phyloP scores from a whole-genome alignment of 2,329 filamentous ascomycete genomes.

The Fusarium sp. region DNA sequence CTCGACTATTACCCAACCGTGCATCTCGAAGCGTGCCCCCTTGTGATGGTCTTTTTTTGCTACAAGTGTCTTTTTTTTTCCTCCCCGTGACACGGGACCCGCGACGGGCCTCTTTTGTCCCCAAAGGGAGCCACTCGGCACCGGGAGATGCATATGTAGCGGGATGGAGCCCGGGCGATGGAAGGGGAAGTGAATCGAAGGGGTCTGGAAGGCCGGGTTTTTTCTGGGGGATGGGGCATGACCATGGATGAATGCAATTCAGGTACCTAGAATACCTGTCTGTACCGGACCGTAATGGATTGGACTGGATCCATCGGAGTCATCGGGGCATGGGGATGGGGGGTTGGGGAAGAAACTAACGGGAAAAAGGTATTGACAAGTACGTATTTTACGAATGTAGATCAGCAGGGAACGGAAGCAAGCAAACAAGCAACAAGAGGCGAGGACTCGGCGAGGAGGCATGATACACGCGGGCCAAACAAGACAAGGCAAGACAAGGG shows the following conservation, averaged over 20 bases:
- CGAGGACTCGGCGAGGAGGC: not conserved
- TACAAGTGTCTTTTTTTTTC: conserved; percentile 21
- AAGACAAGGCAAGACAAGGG: not conserved
- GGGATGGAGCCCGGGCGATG: conserved; percentile 26
- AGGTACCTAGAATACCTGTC: not conserved
- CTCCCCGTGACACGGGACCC: conserved; percentile 34
- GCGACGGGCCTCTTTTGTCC: conserved; percentile 25
- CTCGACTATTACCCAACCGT: conserved; percentile 40
- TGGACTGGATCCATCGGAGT: conserved; percentile 14
- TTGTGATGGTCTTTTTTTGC: conserved; percentile 30
- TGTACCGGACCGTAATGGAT: not conserved
- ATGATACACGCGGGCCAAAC: not conserved
- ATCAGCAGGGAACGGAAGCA: conserved; percentile 9
- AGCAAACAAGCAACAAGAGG: not conserved
- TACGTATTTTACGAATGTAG: not conserved
- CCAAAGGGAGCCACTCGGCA: conserved; percentile 25
- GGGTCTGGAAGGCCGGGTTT: conserved; percentile 35
- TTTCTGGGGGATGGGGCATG: conserved; percentile 29
- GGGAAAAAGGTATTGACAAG: conserved; percentile 1
- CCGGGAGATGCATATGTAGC: conserved; percentile 32
- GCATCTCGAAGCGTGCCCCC: conserved; percentile 27
- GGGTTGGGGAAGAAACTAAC: conserved; percentile 19
- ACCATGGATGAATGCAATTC: not conserved
- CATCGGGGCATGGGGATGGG: not conserved
- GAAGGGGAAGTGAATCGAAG: conserved; percentile 32